Evolutionary conservation across 345 rosid species (phyloP), one percentile per base, ranked within the genome.

Genomic region (Populus euphratica): DNA sequence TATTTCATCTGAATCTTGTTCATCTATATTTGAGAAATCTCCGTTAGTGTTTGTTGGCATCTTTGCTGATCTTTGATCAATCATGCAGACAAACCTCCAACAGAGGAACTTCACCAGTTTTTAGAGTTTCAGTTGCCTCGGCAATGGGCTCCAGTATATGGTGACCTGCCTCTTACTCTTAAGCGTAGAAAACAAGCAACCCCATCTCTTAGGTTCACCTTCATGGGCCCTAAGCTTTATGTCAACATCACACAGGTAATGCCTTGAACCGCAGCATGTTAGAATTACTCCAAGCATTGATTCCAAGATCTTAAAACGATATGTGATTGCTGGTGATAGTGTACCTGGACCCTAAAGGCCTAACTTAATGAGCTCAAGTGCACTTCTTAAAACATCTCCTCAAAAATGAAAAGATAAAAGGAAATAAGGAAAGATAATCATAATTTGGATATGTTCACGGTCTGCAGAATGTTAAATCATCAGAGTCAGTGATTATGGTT

Each of bases 91-190:
- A 96, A 93, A 82, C 99, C 99, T 59, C 93, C 84, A 1, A 89
- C 91, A 80, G 99, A 96, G 84, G 99, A 96, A 69, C 91, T 96
- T 61, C 90, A 90, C 59, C 95, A 89, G 70, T 96, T 96, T 84
- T 89, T 96, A 21, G 99, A 96, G 80, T 96, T 96, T 84, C 99
- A 96, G 78, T 85, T 96, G 76, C 97, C 97, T 77, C 91, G 97
- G 77, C 93, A 92, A 75, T 96, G 99, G 99, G 98, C 98, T 77
- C 99, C 99, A 0, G 87, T 91, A 27, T 96, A 92, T n/a, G 85
- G 95, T 38, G 97, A 96, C 78, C 93, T 93, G 67, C 97, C 98
- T 78, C 97, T 96, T 61, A 87, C 93, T 62, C 94, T 87, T 61
- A 88, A 87, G 85, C 87, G 85, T 80, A 82, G 86, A 73, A 96